Evolutionary conservation across 1,284 basidiomycete genomes (phyloP), one percentile per base, ranked within the genome.

Genomic region (Sporisorium iseilematis-ciliati): DNA sequence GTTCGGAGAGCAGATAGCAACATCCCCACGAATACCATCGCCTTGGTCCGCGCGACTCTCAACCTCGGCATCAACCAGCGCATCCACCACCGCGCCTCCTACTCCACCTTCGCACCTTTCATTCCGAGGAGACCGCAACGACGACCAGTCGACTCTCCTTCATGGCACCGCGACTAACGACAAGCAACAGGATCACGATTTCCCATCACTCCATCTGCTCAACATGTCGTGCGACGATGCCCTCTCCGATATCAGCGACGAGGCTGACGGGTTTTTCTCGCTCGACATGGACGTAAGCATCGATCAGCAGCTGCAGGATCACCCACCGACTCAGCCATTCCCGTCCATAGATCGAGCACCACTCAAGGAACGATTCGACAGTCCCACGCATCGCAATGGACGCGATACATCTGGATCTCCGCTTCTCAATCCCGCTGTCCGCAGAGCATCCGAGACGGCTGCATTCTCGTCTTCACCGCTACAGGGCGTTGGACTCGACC

Each of bases 261-360:
- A 77, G 56, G 55, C 64, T 20, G 77, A 78, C 31, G 75, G 77
- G 38, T 79, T 79, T 65, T 79, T 79, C 46, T 75, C 77, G 14
- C 73, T 79, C 41, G 75, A 79, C n/a, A 67, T 75, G 64, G 77
- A 78, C 33, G 61, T 78, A 33, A 77, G 77, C 41, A 71, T 79
- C 51, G 71, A 75, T 43, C 66, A 64, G 40, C 72, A 75, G 40
- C 35, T 71, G 2, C 54, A 57, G 26, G 20, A 52, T 33, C 52
- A 60, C 29, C 16, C 26, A 10, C 31, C 50, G 6, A 14, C 45
- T 42, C 53, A 55, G n/a, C 7, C 41, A 23, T 25, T 42, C 5
- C 35, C 38, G 29, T 25, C 52, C 2, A 31, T 52, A 11, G 21
- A 20, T 16, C 35, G 14, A 38, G 35, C 57, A 8, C 51, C 56